phyloP scores from a whole-genome alignment of 2,329 filamentous ascomycete genomes.

The Chalara sp. region DNA sequence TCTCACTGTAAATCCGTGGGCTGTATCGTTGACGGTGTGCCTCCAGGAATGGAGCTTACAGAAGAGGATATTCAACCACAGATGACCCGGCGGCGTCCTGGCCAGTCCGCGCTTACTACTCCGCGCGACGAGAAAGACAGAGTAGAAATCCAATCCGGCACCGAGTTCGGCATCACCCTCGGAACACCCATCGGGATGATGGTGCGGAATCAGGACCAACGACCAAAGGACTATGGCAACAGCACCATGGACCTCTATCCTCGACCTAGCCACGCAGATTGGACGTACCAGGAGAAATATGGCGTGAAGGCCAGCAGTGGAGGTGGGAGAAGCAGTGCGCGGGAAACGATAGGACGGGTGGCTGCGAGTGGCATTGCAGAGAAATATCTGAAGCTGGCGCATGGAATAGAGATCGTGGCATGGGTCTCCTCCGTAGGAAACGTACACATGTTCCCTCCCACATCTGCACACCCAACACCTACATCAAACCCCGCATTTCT shows the following conservation, averaged over 20 bases:
- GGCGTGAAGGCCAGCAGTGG: slow-evolving; percentile 87
- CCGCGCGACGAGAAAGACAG: slow-evolving; percentile 88
- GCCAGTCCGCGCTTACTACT: slow-evolving; percentile 84
- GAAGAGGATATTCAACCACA: slow-evolving; percentile 90
- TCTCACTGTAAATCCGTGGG: slow-evolving; percentile 90
- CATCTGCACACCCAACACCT: slow-evolving; percentile 57
- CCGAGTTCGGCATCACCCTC: slow-evolving; percentile 81
- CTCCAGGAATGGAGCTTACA: slow-evolving; percentile 77
- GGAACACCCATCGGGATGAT: slow-evolving; percentile 86
- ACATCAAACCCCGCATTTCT: slow-evolving; percentile 76
- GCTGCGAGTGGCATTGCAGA: slow-evolving; percentile 89
- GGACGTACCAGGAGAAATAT: slow-evolving; percentile 96
- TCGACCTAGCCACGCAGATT: slow-evolving; percentile 88
- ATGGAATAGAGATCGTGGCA: slow-evolving; percentile 84
- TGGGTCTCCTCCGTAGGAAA: slow-evolving; percentile 82
- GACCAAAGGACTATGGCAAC: slow-evolving; percentile 85
- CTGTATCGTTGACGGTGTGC: slow-evolving; percentile 90
- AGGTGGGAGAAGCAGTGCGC: slow-evolving; percentile 83
- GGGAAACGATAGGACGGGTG: slow-evolving; percentile 90
- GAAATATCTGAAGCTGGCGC: slow-evolving; percentile 76
- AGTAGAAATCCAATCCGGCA: slow-evolving; percentile 88
- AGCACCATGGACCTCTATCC: slow-evolving; percentile 89
- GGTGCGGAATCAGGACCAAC: slow-evolving; percentile 87
- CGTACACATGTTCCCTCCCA: slow-evolving; percentile 69
- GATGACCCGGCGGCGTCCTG: slow-evolving; percentile 83